Evolutionary conservation across 2,329 filamentous ascomycete genomes (phyloP).

Genomic region (Chlorencoelia australis): DNA sequence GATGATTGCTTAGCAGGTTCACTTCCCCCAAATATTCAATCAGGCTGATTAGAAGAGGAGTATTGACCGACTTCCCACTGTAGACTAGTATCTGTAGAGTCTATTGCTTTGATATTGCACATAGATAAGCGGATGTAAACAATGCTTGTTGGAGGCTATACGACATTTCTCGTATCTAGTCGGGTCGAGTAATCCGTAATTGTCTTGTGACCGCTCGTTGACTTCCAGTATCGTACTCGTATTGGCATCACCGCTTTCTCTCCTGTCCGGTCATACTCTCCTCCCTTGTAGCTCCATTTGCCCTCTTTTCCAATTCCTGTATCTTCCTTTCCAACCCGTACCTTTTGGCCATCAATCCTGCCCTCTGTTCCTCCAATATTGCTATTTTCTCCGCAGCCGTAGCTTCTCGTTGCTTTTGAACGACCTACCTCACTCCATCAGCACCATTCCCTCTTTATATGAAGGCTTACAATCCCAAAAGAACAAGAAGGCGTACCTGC

Average conservation of each 20-base stretch:
- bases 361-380: slow-evolving; percentile 39
- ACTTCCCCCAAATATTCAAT: no score
- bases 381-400: slow-evolving; percentile 43
- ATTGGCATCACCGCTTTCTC: slow-evolving; percentile 22
- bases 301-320: slow-evolving; percentile 35
- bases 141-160: no score
- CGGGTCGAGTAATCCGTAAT: no score
- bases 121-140: no score
- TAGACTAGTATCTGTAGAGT: no score
- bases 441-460: neutral
- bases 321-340: slow-evolving; percentile 47
- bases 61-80: no score
- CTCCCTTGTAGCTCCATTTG: slow-evolving; percentile 30
- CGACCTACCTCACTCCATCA: slow-evolving; percentile 26
- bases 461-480: neutral
- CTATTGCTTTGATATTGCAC: no score
- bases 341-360: slow-evolving; percentile 40
- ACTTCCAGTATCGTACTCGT: no score
- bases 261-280: slow-evolving; percentile 28
- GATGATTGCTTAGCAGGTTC: no score
- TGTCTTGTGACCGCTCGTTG: no score
- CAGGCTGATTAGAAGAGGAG: no score
- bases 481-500: slow-evolving; percentile 33
- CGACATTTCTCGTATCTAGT: no score
- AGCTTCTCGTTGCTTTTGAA: slow-evolving; percentile 37